Percentiles rank a stretch among this genome's conserved stretches.
Evolutionary conservation across 768 basidiomycete genomes (phyloP).

Genomic region (Mrakia frigida): DNA sequence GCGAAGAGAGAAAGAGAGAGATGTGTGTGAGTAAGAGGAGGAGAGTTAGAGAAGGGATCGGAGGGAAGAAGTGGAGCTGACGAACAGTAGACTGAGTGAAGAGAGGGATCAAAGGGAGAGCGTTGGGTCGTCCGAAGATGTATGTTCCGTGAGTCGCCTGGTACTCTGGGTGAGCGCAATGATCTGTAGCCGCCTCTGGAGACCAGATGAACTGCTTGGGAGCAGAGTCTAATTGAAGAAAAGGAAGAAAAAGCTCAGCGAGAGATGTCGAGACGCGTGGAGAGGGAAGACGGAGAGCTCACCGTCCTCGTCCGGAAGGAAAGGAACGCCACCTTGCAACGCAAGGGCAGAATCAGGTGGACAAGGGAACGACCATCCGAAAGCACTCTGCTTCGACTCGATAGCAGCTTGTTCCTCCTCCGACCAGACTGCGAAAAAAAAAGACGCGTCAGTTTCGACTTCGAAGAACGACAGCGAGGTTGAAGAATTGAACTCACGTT

Average conservation of each 20-base stretch:
- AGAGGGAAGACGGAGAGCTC: not conserved
- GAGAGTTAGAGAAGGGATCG: not conserved
- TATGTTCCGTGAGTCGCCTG: constrained; percentile 13
- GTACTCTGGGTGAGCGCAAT: not conserved
- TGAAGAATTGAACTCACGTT: not conserved
- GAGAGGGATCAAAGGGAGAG: not conserved
- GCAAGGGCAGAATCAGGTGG: not conserved
- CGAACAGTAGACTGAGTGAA: not conserved
- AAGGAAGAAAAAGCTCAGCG: not conserved
- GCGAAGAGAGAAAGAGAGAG: not conserved
- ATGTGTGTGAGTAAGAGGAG: not conserved
- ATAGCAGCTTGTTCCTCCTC: not conserved
- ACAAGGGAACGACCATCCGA: constrained; percentile 13
- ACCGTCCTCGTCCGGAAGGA: not conserved
- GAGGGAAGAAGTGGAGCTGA: not conserved
- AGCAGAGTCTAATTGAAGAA: not conserved
- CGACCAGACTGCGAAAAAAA: not conserved
- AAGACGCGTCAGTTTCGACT: not conserved
- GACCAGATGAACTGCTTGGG: constrained; percentile 22
- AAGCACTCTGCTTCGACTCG: not conserved
- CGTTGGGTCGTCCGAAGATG: constrained; percentile 6
- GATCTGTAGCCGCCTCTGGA: not conserved
- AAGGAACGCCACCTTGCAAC: not conserved
- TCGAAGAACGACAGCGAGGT: not conserved
- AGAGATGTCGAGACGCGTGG: not conserved